These are phyloP conservation scores for Blastocystis sp. DNA, from an alignment of 352 stramenopile species.

Conservation along the genomic window DNA sequence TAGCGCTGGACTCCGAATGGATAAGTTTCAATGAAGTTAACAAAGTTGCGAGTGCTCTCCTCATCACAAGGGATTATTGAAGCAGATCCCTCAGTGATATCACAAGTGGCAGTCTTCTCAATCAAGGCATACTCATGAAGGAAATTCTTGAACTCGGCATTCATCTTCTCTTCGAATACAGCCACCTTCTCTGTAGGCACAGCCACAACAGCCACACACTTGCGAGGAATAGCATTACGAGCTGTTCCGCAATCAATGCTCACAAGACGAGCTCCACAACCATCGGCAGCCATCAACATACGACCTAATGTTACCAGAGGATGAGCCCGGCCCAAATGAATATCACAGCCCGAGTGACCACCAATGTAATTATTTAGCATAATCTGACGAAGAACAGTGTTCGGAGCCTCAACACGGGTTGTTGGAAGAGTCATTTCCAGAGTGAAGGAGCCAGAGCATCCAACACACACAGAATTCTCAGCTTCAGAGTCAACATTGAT, in stretches of 20 bases:
- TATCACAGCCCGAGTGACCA: constrained; percentile 64
- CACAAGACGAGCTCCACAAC: constrained; percentile 10
- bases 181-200: constrained; percentile 41
- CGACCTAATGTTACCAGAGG: constrained; percentile 47
- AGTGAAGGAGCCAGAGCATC: constrained; percentile 58
- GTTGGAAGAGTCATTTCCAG: constrained; percentile 60
- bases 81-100: not conserved
- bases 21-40: constrained; percentile 65
- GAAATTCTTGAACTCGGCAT: constrained; percentile 40
- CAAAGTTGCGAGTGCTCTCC: not conserved
- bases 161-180: constrained; percentile 17
- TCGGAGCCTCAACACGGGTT: not conserved
- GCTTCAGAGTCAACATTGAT: constrained; percentile 65
- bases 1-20: constrained; percentile 66
- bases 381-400: constrained; percentile 30
- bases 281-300: constrained; percentile 8
- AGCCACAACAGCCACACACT: constrained; percentile 54
- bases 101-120: constrained; percentile 43
- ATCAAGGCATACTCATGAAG: constrained; percentile 51
- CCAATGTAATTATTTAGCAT: constrained; percentile 65
- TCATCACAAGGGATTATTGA: constrained; percentile 6
- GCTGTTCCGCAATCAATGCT: constrained; percentile 60
- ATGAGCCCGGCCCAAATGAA: constrained; percentile 56
- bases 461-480: constrained; percentile 57
- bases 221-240: constrained; percentile 66